Evolutionary conservation across 2,329 filamentous ascomycete species (phyloP), one percentile per base, ranked within the genome.

Genomic region (Echinosphaeria canescens): DNA sequence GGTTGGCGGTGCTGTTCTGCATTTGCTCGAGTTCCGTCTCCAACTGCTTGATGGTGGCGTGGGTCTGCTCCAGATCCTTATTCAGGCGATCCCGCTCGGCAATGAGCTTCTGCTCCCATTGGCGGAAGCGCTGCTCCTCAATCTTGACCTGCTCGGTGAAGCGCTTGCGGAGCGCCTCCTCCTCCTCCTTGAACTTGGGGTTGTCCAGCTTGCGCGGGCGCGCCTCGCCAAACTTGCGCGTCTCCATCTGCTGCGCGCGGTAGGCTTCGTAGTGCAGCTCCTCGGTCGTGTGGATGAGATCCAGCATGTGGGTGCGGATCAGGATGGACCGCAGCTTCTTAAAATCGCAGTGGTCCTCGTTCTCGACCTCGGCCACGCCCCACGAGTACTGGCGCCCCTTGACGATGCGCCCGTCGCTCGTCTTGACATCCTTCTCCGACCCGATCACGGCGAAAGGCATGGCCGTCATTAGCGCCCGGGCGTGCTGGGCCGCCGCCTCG

Each of bases 131-230:
- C 61, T 92, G 82, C 60, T 98, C 88, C 63, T 98, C 90, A 46
- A 98, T 79, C 79, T 98, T 98, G 62, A 98, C 88, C 55, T 98
- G 88, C 62, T 98, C 88, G 41, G 88, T 98, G 59, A 98, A 98
- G 42, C 90, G 73, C 73, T 98, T 98, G 57, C 88, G 75, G 38
- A 98, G 72, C 34, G 80, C 79, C 65, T 98, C 88, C 50, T 98
- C 88, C 56, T 98, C 88, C 53, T 98, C 88, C 71, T 98, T 98
- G 70, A 95, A 98, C 65, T 98, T 98, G 58, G 88, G 88, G 65
- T 98, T 98, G 61, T 98, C 88, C 42, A 98, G 65, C 70, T 98
- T 98, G 55, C 85, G 69, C 41, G 88, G 88, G 39, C 85, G 74
- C 32, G 84, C 85, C 61, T 98, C 90, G 54, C 88, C 88, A 42